Base-by-base conservation (phyloP, 1,139 yeast genomes). In the Eremothecium gossypii region DNA sequence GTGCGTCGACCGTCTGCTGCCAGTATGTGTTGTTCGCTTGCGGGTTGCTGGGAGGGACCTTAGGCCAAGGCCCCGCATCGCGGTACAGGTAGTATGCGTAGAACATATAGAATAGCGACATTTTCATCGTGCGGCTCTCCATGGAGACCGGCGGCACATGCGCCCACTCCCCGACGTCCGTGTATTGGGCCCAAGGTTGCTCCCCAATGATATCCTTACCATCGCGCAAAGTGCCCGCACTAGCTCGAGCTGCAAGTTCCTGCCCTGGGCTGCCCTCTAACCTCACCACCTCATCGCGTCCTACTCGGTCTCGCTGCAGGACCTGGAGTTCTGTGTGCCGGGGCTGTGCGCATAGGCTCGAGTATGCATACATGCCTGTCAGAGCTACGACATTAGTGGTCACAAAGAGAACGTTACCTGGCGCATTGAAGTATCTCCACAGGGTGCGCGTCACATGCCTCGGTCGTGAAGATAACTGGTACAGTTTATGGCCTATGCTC, bases 341-440 rank as follows among this genome's bases (percentile, higher is more conserved):
- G 3, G 23, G 23, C 5, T 17, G 23, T 17, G 23, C 23, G 23
- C 23, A 17, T 3, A 17, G 23, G 23, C 23, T 17, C 23, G 55
- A 51, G 42, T 53, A 56, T 8, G 60, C 49, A 23, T 58, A 57
- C 14, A 59, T 45, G 7, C 61, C 61, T 7, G 53, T 51, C 41
- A 59, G 52, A 3, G 61, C 50, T 5, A 57, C 50, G 2, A 59
- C 42, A 44, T 59, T 59, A 7, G 61, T 55, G 4, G 64, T 56
- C n/a, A 59, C 60, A 44, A 59, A 59, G 50, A 55, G 48, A 4
- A 57, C 50, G 45, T 59, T 59, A 1, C 56, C 57, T 7, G 64
- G 64, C 1, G 60, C 54, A 46, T 58, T 58, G 41, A 58, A 56
- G 45, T 58, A 59, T n/a, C 47, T 46, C 64, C 64, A 59, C 28